These are phyloP conservation scores for Aspergillus cejpii DNA, from an alignment of 2,329 filamentous ascomycete species.

Conservation along the genomic window DNA sequence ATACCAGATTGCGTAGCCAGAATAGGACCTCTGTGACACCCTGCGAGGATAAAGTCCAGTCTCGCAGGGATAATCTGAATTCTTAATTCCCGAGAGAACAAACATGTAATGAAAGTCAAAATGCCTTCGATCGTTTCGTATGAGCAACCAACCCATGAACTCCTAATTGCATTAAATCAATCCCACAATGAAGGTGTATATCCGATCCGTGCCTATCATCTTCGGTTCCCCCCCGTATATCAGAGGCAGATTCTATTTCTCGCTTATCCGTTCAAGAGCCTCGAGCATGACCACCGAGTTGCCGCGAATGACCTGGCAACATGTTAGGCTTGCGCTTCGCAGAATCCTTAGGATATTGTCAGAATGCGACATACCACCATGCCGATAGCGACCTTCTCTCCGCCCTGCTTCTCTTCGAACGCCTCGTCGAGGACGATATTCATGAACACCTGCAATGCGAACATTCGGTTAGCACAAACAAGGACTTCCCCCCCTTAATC, in stretches of 20 bases:
- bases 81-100: conserved; percentile 8
- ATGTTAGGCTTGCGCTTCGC: conserved; percentile 6
- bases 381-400: conserved; percentile 82
- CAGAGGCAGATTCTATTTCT: conserved; percentile 30
- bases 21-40: background rate
- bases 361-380: conserved; percentile 64
- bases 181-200: conserved; percentile 18
- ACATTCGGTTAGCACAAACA: background rate
- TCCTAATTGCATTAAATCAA: conserved; percentile 30
- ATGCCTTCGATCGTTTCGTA: conserved; percentile 28
- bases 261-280: conserved; percentile 41
- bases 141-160: conserved; percentile 35
- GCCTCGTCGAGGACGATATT: conserved; percentile 98
- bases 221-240: background rate
- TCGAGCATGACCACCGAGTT: conserved; percentile 99
- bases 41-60: background rate
- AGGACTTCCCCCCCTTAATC: conserved; percentile 5
- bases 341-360: background rate
- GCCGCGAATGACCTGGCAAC: conserved; percentile 73
- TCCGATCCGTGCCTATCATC: conserved; percentile 16
- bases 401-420: conserved; percentile 85
- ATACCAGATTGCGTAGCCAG: background rate
- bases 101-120: conserved; percentile 17
- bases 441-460: conserved; percentile 68
- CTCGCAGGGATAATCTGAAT: conserved; percentile 1